Percentiles rank a stretch among this genome's conserved stretches.
Conservation (phyloP, 768 basidiomycete genomes). For the Hypholoma fasciculare region DNA sequence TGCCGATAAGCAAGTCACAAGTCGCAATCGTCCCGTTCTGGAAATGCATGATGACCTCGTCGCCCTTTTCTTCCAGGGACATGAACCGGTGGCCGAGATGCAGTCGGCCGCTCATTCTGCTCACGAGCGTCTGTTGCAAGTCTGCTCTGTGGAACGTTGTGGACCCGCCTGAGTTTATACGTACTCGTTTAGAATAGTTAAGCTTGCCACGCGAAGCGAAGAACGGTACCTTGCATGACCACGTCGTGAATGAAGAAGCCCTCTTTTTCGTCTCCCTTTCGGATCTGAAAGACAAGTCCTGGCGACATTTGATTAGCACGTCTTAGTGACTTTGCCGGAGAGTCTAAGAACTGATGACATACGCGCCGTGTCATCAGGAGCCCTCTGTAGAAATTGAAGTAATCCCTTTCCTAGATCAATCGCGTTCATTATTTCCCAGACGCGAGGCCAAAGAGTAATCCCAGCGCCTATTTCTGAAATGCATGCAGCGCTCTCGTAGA, state of each 20-base stretch:
- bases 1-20: conserved; percentile 42
- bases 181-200: not conserved
- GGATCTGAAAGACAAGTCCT: conserved; percentile 21
- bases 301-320: not conserved
- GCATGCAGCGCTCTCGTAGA: conserved; percentile 42
- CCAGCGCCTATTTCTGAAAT: conserved; percentile 47
- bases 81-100: conserved; percentile 36
- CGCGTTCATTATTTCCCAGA: conserved; percentile 37
- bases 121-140: conserved; percentile 30
- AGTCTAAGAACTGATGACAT: not conserved
- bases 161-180: conserved; percentile 21
- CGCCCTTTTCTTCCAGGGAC: conserved; percentile 26
- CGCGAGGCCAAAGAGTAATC: conserved; percentile 39
- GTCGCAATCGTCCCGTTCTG: conserved; percentile 31
- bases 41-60: conserved; percentile 33
- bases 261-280: conserved; percentile 34
- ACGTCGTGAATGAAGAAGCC: conserved; percentile 27
- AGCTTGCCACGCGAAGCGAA: not conserved
- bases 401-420: conserved; percentile 34
- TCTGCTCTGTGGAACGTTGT: conserved; percentile 39
- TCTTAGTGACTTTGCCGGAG: not conserved
- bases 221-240: conserved; percentile 19
- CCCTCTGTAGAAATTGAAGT: conserved; percentile 9
- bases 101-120: conserved; percentile 27
- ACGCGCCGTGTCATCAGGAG: conserved; percentile 17